These are phyloP conservation scores for Thielaviopsis punctulata DNA, from an alignment of 2,329 filamentous ascomycete species.

Conservation along the genomic window DNA sequence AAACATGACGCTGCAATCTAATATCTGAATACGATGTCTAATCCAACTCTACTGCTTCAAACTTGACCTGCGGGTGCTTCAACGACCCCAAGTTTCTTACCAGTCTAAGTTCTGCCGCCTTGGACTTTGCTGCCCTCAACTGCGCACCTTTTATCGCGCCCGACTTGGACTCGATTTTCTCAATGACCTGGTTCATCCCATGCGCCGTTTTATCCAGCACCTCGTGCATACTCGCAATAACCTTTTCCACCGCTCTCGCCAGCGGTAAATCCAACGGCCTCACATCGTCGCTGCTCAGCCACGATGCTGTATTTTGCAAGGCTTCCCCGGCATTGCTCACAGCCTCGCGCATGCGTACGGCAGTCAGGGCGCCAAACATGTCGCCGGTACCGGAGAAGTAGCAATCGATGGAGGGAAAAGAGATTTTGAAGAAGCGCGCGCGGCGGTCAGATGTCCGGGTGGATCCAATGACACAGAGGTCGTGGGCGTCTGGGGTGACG, in stretches of 20 bases:
- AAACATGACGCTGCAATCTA: no score
- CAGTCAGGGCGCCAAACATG: slow-evolving; percentile 90
- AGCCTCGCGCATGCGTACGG: slow-evolving; percentile 75
- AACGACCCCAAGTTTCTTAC: slow-evolving; percentile 58
- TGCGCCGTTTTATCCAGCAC: slow-evolving; percentile 54
- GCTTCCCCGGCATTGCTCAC: slow-evolving; percentile 26
- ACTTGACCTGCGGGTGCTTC: slow-evolving; percentile 44
- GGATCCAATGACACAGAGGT: slow-evolving; percentile 60
- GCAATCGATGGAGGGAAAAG: slow-evolving; percentile 73
- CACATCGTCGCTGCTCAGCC: slow-evolving; percentile 63
- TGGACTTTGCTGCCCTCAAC: slow-evolving; percentile 43
- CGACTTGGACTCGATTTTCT: slow-evolving; percentile 27
- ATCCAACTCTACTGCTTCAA: slow-evolving; percentile 32
- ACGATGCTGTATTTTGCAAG: slow-evolving; percentile 41
- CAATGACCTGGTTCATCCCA: slow-evolving; percentile 35
- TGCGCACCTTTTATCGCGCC: slow-evolving; percentile 40
- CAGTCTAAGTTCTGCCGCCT: slow-evolving; percentile 76
- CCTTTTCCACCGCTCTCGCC: slow-evolving; percentile 68
- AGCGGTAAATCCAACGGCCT: slow-evolving; percentile 56
- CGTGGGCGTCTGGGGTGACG: slow-evolving; percentile 28
- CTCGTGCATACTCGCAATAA: slow-evolving; percentile 82
- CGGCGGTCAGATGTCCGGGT: slow-evolving; percentile 44
- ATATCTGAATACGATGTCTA: not conserved
- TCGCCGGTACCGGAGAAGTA: slow-evolving; percentile 96
- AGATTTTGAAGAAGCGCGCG: slow-evolving; percentile 74